Percentiles rank a stretch among this genome's conserved stretches.
These are phyloP conservation scores for Mychonastes homosphaera DNA, from an alignment of 139 green algal species.

Conservation along the genomic window DNA sequence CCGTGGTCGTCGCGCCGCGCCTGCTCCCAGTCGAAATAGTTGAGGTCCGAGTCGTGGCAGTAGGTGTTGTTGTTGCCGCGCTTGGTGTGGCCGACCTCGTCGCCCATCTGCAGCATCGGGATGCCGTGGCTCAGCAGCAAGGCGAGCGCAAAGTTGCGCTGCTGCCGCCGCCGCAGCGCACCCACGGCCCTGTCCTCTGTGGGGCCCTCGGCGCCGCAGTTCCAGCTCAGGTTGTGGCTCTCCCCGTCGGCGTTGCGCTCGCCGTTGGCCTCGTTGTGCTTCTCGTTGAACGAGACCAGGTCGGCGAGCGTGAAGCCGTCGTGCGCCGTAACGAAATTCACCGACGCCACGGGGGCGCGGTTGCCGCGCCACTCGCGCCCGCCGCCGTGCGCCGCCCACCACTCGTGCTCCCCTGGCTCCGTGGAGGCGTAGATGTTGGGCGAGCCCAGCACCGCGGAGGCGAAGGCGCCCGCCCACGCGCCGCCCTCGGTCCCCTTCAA, in stretches of 20 bases:
- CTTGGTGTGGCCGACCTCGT: conserved; percentile 94
- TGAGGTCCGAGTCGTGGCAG: conserved; percentile 87
- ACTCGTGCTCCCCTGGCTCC: conserved; percentile 32
- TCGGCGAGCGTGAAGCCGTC: conserved; percentile 96
- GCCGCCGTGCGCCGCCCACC: conserved; percentile 55
- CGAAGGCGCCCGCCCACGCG: conserved; percentile 72
- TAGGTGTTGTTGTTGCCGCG: conserved; percentile 99
- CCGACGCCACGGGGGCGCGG: conserved; percentile 56
- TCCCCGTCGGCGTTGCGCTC: conserved; percentile 84
- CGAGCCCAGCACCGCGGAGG: conserved; percentile 62
- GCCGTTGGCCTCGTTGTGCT: conserved; percentile 91
- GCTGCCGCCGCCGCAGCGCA: conserved; percentile 60
- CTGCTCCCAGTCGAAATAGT: conserved; percentile 77
- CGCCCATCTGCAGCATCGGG: conserved; percentile 93
- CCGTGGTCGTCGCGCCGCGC: conserved; percentile 43
- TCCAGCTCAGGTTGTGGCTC: conserved; percentile 93
- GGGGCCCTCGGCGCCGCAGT: conserved; percentile 87
- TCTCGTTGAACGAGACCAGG: conserved; percentile 91
- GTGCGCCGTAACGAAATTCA: conserved; percentile 98
- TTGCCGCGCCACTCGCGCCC: conserved; percentile 61
- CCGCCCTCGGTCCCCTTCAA: conserved; percentile 76
- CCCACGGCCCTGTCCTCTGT: conserved; percentile 38
- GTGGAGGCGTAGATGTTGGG: conserved; percentile 65
- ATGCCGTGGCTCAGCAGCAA: conserved; percentile 84
- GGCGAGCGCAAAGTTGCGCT: conserved; percentile 78